phyloP scores from a whole-genome alignment of 2,329 filamentous ascomycete species.

The Trichoderma harzianum region DNA sequence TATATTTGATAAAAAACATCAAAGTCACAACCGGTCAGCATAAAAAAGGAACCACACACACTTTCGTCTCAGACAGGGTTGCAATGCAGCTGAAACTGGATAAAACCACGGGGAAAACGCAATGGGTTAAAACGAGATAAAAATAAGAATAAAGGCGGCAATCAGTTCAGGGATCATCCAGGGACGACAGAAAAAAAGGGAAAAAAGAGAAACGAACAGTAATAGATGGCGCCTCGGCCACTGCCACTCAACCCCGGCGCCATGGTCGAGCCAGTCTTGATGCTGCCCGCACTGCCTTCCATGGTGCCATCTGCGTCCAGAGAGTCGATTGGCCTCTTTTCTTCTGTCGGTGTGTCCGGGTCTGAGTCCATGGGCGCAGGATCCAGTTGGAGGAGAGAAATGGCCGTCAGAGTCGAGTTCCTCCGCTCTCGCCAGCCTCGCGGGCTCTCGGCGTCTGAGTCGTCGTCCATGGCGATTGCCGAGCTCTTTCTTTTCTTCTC shows the following conservation, averaged over 20 bases:
- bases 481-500: background rate
- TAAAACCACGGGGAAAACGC: background rate
- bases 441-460: constrained; percentile 13
- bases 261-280: constrained; percentile 43
- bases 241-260: constrained; percentile 57
- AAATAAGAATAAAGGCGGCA: background rate
- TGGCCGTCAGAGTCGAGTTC: constrained; percentile 52
- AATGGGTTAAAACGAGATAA: background rate
- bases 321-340: constrained; percentile 10
- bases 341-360: constrained; percentile 33
- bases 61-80: background rate
- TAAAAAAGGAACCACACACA: background rate
- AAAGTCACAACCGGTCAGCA: constrained; percentile 3
- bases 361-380: constrained; percentile 69
- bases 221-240: constrained; percentile 67
- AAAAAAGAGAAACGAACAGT: constrained; percentile 53
- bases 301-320: constrained; percentile 29
- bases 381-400: constrained; percentile 73
- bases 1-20: constrained; percentile 5
- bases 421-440: constrained; percentile 27
- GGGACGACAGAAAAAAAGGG: background rate
- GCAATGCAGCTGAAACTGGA: background rate
- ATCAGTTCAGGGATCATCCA: background rate
- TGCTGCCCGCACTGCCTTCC: constrained; percentile 30
- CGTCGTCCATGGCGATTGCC: constrained; percentile 10